Conservation (phyloP, 2,329 filamentous ascomycete species). For the Ophiostoma ulmi region DNA sequence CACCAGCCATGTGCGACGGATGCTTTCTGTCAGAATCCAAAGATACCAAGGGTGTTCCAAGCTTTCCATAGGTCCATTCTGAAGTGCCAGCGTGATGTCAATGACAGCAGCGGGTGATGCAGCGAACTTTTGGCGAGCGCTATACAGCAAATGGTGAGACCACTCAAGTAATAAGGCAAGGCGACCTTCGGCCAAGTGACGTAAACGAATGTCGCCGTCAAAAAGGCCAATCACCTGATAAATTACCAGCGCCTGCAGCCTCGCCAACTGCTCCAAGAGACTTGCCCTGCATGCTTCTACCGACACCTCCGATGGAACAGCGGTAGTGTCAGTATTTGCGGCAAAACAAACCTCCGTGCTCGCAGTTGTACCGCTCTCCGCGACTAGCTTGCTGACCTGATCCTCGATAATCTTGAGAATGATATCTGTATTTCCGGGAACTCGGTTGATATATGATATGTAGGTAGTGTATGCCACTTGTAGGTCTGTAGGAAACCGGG, state of each 20-base stretch:
- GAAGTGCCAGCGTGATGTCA: slow-evolving; percentile 16
- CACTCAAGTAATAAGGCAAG: background rate
- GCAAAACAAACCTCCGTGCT: background rate
- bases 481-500: background rate
- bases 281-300: background rate
- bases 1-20: slow-evolving; percentile 32
- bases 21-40: slow-evolving; percentile 36
- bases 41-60: slow-evolving; percentile 27
- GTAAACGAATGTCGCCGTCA: slow-evolving; percentile 44
- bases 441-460: background rate
- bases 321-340: background rate
- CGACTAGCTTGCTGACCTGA: background rate
- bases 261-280: slow-evolving; percentile 36
- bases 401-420: background rate
- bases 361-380: background rate
- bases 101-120: background rate
- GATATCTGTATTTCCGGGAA: background rate
- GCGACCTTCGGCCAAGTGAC: slow-evolving; percentile 36
- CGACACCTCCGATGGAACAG: too few relatives aligned
- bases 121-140: background rate
- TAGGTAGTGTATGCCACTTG: background rate
- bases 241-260: slow-evolving; percentile 45
- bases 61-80: slow-evolving; percentile 14
- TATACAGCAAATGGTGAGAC: background rate
- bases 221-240: slow-evolving; percentile 49